Conservation (phyloP, 768 basidiomycete genomes). For the Fistulinella prunicolor region DNA sequence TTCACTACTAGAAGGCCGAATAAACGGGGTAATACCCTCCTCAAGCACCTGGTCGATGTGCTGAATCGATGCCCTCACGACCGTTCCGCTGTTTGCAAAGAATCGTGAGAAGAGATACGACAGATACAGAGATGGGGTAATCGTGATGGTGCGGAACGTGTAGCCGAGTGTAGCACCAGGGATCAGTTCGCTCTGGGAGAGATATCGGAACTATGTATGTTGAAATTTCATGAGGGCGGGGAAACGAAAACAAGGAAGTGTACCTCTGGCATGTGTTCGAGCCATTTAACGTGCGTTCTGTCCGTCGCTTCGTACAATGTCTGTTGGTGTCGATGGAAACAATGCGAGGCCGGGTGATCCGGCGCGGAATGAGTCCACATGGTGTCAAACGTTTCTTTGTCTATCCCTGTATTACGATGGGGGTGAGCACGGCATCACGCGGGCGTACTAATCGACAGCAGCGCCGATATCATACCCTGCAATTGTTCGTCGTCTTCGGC, state of each 20-base stretch:
- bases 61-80: conserved; percentile 56
- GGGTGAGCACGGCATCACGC: too few relatives aligned
- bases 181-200: conserved; percentile 40
- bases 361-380: conserved; percentile 70
- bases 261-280: conserved; percentile 52
- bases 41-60: conserved; percentile 56
- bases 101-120: conserved; percentile 57
- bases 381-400: conserved; percentile 62
- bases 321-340: conserved; percentile 58
- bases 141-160: conserved; percentile 61
- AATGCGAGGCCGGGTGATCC: conserved; percentile 45
- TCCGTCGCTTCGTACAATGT: conserved; percentile 49
- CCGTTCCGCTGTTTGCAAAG: conserved; percentile 49
- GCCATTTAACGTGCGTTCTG: conserved; percentile 21
- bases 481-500: conserved; percentile 44
- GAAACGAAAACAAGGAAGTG: conserved; percentile 5
- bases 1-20: background rate
- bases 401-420: conserved; percentile 45
- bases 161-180: conserved; percentile 44
- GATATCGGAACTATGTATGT: conserved; percentile 25
- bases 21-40: conserved; percentile 1
- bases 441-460: background rate
- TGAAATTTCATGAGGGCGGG: too few relatives aligned
- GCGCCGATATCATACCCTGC: conserved; percentile 39
- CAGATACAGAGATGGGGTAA: conserved; percentile 62